Percentiles rank a stretch among this genome's conserved stretches.
phyloP scores from a whole-genome alignment of 140 eudicot genomes.

The Anethum foeniculum region DNA sequence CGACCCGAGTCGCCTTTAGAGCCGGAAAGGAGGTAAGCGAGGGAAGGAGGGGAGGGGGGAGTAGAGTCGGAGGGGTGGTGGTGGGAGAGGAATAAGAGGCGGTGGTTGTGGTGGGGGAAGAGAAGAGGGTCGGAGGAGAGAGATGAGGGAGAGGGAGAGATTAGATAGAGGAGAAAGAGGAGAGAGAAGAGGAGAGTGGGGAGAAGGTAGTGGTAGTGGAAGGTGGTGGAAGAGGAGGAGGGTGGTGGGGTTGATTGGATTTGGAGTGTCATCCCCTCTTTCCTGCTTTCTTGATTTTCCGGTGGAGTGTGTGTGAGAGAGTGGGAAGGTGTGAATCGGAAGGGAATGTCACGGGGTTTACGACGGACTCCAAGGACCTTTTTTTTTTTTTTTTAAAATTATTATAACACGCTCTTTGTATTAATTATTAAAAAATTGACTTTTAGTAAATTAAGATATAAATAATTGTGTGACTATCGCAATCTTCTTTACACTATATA shows the following conservation, averaged over 20 bases:
- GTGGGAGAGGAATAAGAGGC: conserved; percentile 29
- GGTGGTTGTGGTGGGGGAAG: conserved; percentile 35
- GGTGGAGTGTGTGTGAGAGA: neutral
- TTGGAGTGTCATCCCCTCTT: conserved; percentile 29
- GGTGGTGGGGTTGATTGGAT: conserved; percentile 16
- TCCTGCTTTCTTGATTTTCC: neutral
- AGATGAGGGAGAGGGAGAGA: conserved; percentile 2
- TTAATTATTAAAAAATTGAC: too few species aligned
- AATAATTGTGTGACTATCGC: too few species aligned
- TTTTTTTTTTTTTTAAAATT: too few species aligned
- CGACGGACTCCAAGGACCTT: too few species aligned
- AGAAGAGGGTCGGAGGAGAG: conserved; percentile 15
- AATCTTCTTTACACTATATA: too few species aligned
- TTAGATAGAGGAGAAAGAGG: conserved; percentile 11
- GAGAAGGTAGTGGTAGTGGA: conserved; percentile 21
- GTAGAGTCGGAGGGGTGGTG: conserved; percentile 11
- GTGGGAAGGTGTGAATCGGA: neutral
- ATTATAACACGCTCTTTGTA: too few species aligned
- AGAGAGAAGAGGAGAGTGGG: conserved; percentile 37
- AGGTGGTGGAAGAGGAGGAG: conserved; percentile 24
- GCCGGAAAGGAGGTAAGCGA: conserved; percentile 81
- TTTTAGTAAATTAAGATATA: too few species aligned
- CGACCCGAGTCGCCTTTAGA: conserved; percentile 53
- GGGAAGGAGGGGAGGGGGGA: conserved; percentile 63
- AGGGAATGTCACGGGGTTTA: too few species aligned